Evolutionary conservation across 1,139 yeast species (phyloP).

Genomic region (Chernovozyma sophiae-reginae): DNA sequence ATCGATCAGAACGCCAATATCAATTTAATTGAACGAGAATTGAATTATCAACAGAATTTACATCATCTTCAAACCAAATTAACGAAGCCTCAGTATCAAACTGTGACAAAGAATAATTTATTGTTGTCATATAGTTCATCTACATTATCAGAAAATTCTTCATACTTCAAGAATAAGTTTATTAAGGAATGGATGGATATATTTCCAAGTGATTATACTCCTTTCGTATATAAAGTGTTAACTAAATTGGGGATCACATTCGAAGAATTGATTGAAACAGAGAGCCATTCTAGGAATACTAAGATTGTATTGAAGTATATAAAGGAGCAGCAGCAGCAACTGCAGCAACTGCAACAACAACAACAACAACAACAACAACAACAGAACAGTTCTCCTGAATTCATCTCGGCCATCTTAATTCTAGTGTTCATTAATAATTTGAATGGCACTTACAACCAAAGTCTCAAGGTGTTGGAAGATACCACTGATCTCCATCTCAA

Average conservation of each 20-base stretch:
- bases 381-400: conserved; percentile 10
- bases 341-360: not conserved
- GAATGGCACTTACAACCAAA: conserved; percentile 40
- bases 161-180: conserved; percentile 19
- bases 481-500: conserved; percentile 11
- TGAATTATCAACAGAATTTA: conserved; percentile 38
- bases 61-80: conserved; percentile 35
- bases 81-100: conserved; percentile 39
- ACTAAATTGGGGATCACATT: conserved; percentile 24
- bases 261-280: conserved; percentile 18
- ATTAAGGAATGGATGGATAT: conserved; percentile 17
- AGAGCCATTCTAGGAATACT: not conserved
- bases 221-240: conserved; percentile 28
- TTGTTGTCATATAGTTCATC: conserved; percentile 38
- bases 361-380: not conserved
- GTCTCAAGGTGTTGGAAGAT: conserved; percentile 40
- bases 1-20: not conserved
- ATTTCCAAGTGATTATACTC: conserved; percentile 32
- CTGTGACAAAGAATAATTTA: conserved; percentile 41
- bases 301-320: not conserved
- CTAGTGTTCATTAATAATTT: conserved; percentile 44
- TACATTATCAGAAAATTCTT: conserved; percentile 26
- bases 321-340: not conserved
- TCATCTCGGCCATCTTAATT: conserved; percentile 34
- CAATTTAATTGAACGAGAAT: conserved; percentile 35